Conservation (phyloP, 106 monocot genomes). For the Dioscorea zingiberensis region DNA sequence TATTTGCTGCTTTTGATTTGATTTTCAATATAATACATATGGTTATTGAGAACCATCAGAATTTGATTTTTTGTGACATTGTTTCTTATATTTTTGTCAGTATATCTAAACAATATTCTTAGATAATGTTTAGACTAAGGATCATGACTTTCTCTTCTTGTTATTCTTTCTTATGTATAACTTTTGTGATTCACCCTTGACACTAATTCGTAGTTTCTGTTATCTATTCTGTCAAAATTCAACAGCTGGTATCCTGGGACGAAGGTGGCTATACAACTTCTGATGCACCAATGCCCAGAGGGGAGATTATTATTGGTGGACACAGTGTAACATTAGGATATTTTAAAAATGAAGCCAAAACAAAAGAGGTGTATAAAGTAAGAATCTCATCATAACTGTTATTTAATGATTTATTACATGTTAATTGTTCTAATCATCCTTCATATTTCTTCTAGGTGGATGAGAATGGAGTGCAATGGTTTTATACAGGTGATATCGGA, state of each 20-base stretch:
- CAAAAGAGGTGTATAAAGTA: conserved; percentile 49
- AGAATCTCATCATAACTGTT: background rate
- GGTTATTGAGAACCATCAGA: no score
- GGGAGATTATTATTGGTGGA: conserved; percentile 50
- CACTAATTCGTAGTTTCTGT: no score
- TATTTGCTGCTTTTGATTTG: no score
- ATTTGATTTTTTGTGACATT: no score
- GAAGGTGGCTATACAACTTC: conserved; percentile 43
- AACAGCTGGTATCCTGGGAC: conserved; percentile 41
- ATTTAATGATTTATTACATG: background rate
- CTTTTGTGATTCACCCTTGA: no score
- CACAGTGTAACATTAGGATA: conserved; percentile 35
- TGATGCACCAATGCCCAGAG: conserved; percentile 42
- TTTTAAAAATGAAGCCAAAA: conserved; percentile 44
- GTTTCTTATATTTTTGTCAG: no score
- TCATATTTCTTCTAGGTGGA: conserved; percentile 36
- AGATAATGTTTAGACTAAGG: no score
- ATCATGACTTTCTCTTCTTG: no score
- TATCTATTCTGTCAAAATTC: background rate
- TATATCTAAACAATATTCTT: no score
- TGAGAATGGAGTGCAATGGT: conserved; percentile 68
- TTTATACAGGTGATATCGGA: conserved; percentile 72
- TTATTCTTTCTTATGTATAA: no score
- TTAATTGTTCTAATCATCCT: background rate
- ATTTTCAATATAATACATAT: no score